Base-by-base conservation (phyloP, 768 basidiomycete species). In the Pleurotus giganteus region DNA sequence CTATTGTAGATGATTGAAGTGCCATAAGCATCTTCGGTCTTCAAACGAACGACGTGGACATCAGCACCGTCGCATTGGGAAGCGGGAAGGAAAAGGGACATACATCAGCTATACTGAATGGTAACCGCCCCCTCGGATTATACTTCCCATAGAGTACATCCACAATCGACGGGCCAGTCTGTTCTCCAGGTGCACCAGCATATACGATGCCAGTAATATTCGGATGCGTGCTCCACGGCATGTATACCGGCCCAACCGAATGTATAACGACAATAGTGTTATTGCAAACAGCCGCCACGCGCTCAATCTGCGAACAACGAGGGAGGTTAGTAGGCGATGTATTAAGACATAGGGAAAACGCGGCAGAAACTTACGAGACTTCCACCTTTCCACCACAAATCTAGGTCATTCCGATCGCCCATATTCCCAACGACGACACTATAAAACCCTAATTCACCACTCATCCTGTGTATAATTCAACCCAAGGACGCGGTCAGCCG, bases 241-340 rank as follows among this genome's bases (percentile, higher is more conserved):
- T 51, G 45, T 82, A 79, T 47, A 86, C 65, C 0, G 83, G 82
- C 0, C 84, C 83, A 23, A 83, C 82, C 27, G 78, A 79, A 67
- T 90, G 82, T 13, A 82, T 77, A 28, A 89, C 73, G 7, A 89
- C 87, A 34, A 90, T 82, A 0, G 86, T 88, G 69, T 89, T 89
- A 63, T 80, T 80, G 68, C 85, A 86, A 0, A 82, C 78, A 4
- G 81, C 75, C 0, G 93, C 91, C 3, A 88, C 85, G 0, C 74
- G 67, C 54, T 77, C 61, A 66, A 76, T 57, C 85, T 76, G 27
- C 4, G 21, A 11, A 53, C 77, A 60, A 8, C 66, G 51, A n/a
- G 71, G 69, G 49, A 71, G 67, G 6, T 27, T 24, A 26, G 28
- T 29, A 24, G 39, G 17, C 68, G 58, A 64, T 23, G 27, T 31